Evolutionary conservation across 2,329 filamentous ascomycete genomes (phyloP).

Genomic region (Byssochlamys sp.): DNA sequence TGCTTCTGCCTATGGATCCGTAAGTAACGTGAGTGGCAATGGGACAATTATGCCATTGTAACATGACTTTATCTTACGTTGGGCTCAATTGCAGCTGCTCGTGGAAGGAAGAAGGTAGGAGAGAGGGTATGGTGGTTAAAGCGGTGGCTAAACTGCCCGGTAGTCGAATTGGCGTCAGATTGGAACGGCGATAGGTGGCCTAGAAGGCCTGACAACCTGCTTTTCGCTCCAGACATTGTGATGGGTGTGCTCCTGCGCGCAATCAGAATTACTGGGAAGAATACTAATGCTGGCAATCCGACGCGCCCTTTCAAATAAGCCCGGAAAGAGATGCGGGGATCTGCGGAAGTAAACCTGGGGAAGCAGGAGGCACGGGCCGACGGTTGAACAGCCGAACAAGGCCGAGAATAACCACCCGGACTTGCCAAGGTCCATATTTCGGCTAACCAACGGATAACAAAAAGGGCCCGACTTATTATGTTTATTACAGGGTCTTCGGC

Average conservation of each 20-base stretch:
- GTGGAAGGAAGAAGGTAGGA: conserved; percentile 76
- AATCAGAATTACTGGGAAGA: background rate
- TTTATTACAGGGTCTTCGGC: background rate
- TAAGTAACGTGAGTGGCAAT: background rate
- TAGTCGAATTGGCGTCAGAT: conserved; percentile 5
- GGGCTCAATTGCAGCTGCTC: conserved; percentile 80
- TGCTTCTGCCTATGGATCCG: conserved; percentile 52
- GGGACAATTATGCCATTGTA: background rate
- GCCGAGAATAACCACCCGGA: background rate
- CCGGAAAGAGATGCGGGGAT: conserved; percentile 20
- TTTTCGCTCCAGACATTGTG: conserved; percentile 19
- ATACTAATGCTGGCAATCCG: background rate
- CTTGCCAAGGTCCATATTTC: background rate
- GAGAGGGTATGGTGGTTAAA: conserved; percentile 54
- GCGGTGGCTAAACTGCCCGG: conserved; percentile 18
- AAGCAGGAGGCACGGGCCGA: conserved; percentile 5
- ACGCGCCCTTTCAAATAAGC: background rate
- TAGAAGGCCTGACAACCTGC: conserved; percentile 20
- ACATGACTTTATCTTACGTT: conserved; percentile 38
- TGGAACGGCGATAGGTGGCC: conserved; percentile 22
- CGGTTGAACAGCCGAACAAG: background rate
- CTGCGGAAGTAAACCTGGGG: conserved; percentile 4
- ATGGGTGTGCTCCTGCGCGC: background rate
- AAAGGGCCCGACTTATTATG: background rate
- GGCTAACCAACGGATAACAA: background rate